A percentile compares a stretch with the other conserved stretches of the same genome.
These are phyloP conservation scores for Rhodotorula mucilaginosa DNA, from an alignment of 1,284 basidiomycete species.

Conservation along the genomic window DNA sequence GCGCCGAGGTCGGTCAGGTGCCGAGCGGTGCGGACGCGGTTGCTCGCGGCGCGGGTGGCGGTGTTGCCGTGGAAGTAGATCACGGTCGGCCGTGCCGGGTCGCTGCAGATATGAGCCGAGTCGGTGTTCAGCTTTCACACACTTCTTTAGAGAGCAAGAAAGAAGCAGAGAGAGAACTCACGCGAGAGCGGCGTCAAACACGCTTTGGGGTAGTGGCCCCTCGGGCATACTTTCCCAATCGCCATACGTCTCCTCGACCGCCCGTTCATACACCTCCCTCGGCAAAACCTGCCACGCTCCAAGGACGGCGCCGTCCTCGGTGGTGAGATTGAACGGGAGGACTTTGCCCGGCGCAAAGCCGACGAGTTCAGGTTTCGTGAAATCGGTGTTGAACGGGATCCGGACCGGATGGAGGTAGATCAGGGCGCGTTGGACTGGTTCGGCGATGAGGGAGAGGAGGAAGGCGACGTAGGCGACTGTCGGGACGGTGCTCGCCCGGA, in stretches of 20 bases:
- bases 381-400: slow-evolving; percentile 63
- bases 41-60: slow-evolving; percentile 65
- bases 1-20: slow-evolving; percentile 25
- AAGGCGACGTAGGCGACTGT: slow-evolving; percentile 55
- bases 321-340: slow-evolving; percentile 66
- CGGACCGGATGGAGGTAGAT: slow-evolving; percentile 67
- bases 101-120: not conserved
- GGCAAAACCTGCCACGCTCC: slow-evolving; percentile 89
- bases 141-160: not conserved
- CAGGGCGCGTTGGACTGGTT: slow-evolving; percentile 64
- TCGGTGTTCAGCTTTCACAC: not conserved
- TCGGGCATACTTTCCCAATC: not conserved
- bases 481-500: not conserved
- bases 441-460: slow-evolving; percentile 60
- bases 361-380: slow-evolving; percentile 67
- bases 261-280: slow-evolving; percentile 59
- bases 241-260: not conserved
- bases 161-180: slow-evolving; percentile 4
- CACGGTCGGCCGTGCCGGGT: slow-evolving; percentile 63
- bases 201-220: slow-evolving; percentile 35
- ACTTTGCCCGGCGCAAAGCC: slow-evolving; percentile 80
- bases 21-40: slow-evolving; percentile 56
- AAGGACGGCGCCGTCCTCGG: slow-evolving; percentile 71
- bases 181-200: slow-evolving; percentile 56
- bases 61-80: slow-evolving; percentile 90